Conservation (phyloP, 1,284 basidiomycete species). For the Heliocybe sulcata region DNA sequence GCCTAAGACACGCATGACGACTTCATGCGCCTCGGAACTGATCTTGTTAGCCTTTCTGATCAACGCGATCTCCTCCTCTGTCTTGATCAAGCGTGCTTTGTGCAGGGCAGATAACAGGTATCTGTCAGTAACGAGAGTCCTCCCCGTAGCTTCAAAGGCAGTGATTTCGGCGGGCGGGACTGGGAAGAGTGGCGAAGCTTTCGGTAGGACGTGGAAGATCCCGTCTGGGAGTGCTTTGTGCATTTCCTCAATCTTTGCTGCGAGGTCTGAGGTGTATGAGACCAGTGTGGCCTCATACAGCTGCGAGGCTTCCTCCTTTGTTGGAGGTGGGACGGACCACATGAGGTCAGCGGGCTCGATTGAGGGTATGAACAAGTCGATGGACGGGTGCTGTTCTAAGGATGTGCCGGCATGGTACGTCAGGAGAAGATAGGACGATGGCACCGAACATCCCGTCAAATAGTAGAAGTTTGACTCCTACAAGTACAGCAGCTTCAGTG, state of each 20-base stretch:
- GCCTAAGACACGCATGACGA: slow-evolving; percentile 86
- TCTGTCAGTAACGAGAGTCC: slow-evolving; percentile 37
- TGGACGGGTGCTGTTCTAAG: slow-evolving; percentile 35
- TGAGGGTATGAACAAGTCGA: slow-evolving; percentile 72
- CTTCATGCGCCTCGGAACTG: slow-evolving; percentile 82
- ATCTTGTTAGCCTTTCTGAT: slow-evolving; percentile 79
- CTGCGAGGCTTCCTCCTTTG: slow-evolving; percentile 45
- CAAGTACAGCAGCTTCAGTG: slow-evolving; percentile 5
- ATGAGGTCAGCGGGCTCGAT: slow-evolving; percentile 67
- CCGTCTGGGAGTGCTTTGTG: slow-evolving; percentile 53
- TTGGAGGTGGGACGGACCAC: slow-evolving; percentile 84
- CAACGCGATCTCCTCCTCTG: slow-evolving; percentile 60
- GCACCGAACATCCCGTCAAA: slow-evolving; percentile 72
- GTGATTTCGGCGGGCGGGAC: slow-evolving; percentile 33
- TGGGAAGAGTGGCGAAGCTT: slow-evolving; percentile 49
- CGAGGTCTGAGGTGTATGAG: slow-evolving; percentile 41
- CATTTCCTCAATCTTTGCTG: slow-evolving; percentile 41
- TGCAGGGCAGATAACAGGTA: slow-evolving; percentile 75
- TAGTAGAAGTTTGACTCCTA: slow-evolving; percentile 90
- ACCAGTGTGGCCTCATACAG: slow-evolving; percentile 55
- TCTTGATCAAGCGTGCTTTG: slow-evolving; percentile 72
- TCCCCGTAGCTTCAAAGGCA: slow-evolving; percentile 24
- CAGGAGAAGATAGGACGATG: slow-evolving; percentile 63
- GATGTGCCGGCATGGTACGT: slow-evolving; percentile 45
- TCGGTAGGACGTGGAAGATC: slow-evolving; percentile 58